Percentiles rank a stretch among this genome's conserved stretches.
Evolutionary conservation across 495 filamentous ascomycete genomes (phyloP).

Genomic region (Podospora comata): DNA sequence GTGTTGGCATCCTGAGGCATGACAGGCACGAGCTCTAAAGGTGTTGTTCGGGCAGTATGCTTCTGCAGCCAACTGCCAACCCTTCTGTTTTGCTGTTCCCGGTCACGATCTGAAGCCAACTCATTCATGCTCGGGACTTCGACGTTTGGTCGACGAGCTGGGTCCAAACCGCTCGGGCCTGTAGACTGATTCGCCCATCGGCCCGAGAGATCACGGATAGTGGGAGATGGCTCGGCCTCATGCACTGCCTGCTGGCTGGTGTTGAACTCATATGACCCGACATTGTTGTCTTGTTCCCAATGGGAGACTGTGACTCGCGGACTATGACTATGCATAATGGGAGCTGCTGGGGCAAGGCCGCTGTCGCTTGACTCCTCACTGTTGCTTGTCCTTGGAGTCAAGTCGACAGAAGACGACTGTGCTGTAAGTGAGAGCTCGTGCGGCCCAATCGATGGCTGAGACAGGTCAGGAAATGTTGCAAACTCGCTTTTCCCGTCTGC

Average conservation of each 20-base stretch:
- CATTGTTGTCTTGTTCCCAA: conserved; percentile 41
- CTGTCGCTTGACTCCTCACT: conserved; percentile 50
- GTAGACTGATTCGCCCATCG: conserved; percentile 37
- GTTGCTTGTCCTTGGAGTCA: conserved; percentile 49
- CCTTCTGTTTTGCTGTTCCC: conserved; percentile 39
- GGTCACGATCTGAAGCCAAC: conserved; percentile 31
- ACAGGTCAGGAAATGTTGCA: conserved; percentile 20
- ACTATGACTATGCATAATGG: conserved; percentile 43
- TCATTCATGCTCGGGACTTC: conserved; percentile 45
- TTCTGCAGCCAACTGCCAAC: conserved; percentile 43
- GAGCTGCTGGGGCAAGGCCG: conserved; percentile 35
- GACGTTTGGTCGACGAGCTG: conserved; percentile 36
- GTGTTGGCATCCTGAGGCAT: conserved; percentile 30
- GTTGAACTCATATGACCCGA: conserved; percentile 30
- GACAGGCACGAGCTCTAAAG: conserved; percentile 5
- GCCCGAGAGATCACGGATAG: conserved; percentile 36
- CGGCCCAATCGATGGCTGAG: conserved; percentile 19
- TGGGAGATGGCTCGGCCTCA: conserved; percentile 10
- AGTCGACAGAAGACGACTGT: conserved; percentile 34
- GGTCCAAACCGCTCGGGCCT: conserved; percentile 44
- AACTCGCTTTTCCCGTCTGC: conserved; percentile 18
- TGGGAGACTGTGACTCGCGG: conserved; percentile 49
- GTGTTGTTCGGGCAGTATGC: neutral
- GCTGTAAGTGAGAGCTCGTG: conserved; percentile 24
- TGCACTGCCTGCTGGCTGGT: conserved; percentile 20